phyloP scores from a whole-genome alignment of 2,329 filamentous ascomycete genomes.

The Trichoderma koningiopsis region DNA sequence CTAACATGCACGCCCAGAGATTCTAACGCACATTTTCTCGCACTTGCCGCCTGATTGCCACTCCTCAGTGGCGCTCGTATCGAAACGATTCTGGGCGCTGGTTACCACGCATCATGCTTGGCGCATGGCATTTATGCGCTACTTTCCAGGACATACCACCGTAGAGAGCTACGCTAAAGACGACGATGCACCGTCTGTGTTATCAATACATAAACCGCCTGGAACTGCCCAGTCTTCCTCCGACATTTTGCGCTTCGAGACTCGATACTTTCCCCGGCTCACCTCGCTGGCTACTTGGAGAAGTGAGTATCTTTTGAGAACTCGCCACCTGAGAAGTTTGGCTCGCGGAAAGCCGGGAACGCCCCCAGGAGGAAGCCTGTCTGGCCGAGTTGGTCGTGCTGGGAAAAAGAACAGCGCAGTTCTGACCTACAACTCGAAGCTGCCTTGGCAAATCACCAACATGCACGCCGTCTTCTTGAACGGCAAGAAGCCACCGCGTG shows the following conservation, averaged over 20 bases:
- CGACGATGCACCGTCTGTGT: slow-evolving; percentile 38
- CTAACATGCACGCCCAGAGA: slow-evolving; percentile 60
- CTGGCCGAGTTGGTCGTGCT: slow-evolving; percentile 51
- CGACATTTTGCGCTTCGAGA: slow-evolving; percentile 67
- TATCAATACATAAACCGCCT: slow-evolving; percentile 30
- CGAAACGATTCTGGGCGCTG: slow-evolving; percentile 80
- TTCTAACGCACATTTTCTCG: slow-evolving; percentile 87
- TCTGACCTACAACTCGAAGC: slow-evolving; percentile 81
- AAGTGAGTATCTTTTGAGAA: slow-evolving; percentile 91
- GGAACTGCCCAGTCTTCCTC: slow-evolving; percentile 50
- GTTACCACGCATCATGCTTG: slow-evolving; percentile 92
- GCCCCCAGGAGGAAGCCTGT: slow-evolving; percentile 53
- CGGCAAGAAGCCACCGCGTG: slow-evolving; percentile 73
- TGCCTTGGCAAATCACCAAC: slow-evolving; percentile 77
- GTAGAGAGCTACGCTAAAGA: slow-evolving; percentile 38
- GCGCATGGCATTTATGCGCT: slow-evolving; percentile 88
- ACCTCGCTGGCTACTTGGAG: slow-evolving; percentile 89
- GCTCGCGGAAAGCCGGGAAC: slow-evolving; percentile 77
- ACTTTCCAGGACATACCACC: slow-evolving; percentile 73
- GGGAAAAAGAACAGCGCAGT: slow-evolving; percentile 72
- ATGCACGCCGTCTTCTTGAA: slow-evolving; percentile 75
- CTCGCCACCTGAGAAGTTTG: slow-evolving; percentile 78
- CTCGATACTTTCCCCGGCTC: slow-evolving; percentile 78
- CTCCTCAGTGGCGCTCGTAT: slow-evolving; percentile 80
- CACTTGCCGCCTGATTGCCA: slow-evolving; percentile 86